Conservation (phyloP, 495 filamentous ascomycete species). For the Penicillium coffeae region DNA sequence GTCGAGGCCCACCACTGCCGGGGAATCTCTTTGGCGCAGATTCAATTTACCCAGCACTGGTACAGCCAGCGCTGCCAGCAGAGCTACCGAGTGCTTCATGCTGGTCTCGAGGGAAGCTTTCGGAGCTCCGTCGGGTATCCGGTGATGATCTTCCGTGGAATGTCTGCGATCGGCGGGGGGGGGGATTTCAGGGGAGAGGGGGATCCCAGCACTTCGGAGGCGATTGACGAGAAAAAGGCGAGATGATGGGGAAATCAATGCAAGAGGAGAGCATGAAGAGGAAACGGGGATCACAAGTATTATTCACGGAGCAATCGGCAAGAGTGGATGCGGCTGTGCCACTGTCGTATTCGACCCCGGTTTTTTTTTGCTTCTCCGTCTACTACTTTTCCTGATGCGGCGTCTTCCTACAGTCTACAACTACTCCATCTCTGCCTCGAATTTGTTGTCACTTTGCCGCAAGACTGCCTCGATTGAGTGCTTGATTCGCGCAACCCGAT, state of each 20-base stretch:
- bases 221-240: background rate
- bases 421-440: too few species aligned
- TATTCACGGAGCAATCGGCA: background rate
- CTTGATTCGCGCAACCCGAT: too few species aligned
- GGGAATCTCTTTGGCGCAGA: conserved; percentile 30
- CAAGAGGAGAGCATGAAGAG: background rate
- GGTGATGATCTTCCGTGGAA: background rate
- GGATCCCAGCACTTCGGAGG: background rate
- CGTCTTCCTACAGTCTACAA: too few species aligned
- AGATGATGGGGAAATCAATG: background rate
- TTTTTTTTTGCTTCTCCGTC: background rate
- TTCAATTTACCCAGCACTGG: conserved; percentile 19
- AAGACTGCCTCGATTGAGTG: too few species aligned
- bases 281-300: background rate
- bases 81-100: conserved; percentile 20
- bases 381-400: too few species aligned
- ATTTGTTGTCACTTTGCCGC: too few species aligned
- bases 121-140: background rate
- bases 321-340: conserved; percentile 5
- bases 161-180: background rate
- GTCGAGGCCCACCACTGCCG: conserved; percentile 35
- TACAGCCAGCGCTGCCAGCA: conserved; percentile 17
- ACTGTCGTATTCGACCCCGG: background rate
- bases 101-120: background rate
- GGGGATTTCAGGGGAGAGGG: background rate